phyloP scores from a whole-genome alignment of 805 yeast genomes.

The Ogataea neopini region DNA sequence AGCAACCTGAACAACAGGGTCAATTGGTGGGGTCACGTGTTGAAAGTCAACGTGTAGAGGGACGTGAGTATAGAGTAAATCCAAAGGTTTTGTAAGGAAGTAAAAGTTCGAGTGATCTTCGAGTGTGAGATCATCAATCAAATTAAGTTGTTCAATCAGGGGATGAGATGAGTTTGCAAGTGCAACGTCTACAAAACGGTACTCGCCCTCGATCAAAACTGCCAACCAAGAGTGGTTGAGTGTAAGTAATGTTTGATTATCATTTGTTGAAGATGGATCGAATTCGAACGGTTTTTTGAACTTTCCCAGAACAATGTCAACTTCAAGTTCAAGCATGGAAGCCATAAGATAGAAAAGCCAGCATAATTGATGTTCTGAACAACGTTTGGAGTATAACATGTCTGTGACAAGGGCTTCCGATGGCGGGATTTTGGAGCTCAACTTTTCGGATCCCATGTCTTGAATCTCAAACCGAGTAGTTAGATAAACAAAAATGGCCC shows the following conservation, averaged over 20 bases:
- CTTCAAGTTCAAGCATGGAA: slow-evolving; percentile 64
- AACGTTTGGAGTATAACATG: slow-evolving; percentile 28
- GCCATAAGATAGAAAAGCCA: slow-evolving; percentile 75
- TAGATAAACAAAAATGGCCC: slow-evolving; percentile 65
- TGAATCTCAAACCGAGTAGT: slow-evolving; percentile 45
- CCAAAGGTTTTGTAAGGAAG: slow-evolving; percentile 75
- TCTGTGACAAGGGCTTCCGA: slow-evolving; percentile 26
- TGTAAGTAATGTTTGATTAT: slow-evolving; percentile 48
- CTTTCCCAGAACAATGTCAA: slow-evolving; percentile 80
- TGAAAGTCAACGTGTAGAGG: slow-evolving; percentile 81
- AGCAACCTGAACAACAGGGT: slow-evolving; percentile 72
- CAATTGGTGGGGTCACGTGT: slow-evolving; percentile 83
- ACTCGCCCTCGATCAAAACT: slow-evolving; percentile 70
- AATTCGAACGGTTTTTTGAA: slow-evolving; percentile 74
- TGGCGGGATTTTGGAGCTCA: slow-evolving; percentile 35
- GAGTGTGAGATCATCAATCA: slow-evolving; percentile 29
- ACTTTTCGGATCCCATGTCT: slow-evolving; percentile 36
- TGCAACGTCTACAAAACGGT: slow-evolving; percentile 76
- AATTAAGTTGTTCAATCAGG: slow-evolving; percentile 43
- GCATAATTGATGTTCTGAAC: slow-evolving; percentile 62
- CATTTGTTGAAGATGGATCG: slow-evolving; percentile 31
- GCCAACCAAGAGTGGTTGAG: slow-evolving; percentile 90
- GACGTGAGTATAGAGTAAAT: slow-evolving; percentile 79
- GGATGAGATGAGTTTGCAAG: slow-evolving; percentile 63
- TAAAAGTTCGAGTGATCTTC: slow-evolving; percentile 46